Evolutionary conservation across 2,329 filamentous ascomycete species (phyloP).

Genomic region (Alternaria ethzedia): DNA sequence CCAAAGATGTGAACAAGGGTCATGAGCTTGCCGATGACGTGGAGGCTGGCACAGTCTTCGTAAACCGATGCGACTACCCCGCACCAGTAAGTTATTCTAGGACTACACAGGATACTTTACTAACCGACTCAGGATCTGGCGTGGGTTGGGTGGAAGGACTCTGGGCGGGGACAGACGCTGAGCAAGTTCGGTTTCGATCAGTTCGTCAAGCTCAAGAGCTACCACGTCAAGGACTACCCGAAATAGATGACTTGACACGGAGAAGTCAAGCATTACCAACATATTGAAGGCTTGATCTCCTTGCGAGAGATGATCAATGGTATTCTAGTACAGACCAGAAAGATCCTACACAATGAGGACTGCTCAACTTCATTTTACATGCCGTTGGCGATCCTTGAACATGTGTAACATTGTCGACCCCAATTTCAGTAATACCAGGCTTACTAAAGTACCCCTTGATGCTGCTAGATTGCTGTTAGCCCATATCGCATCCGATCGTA

Average conservation of each 20-base stretch:
- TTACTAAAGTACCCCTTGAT: neutral
- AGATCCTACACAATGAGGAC: neutral
- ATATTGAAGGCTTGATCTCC: slow-evolving; percentile 18
- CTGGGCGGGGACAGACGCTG: slow-evolving; percentile 87
- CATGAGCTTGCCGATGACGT: slow-evolving; percentile 79
- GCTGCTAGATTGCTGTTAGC: neutral
- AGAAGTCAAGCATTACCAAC: slow-evolving; percentile 13
- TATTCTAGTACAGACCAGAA: neutral
- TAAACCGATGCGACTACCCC: slow-evolving; percentile 92
- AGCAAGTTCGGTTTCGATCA: slow-evolving; percentile 92
- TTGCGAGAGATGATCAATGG: slow-evolving; percentile 7
- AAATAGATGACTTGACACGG: slow-evolving; percentile 50
- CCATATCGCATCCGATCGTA: slow-evolving; percentile 15
- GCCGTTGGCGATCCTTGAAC: neutral
- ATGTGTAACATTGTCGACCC: neutral
- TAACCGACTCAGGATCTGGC: slow-evolving; percentile 72
- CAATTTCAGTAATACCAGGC: neutral
- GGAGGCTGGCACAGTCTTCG: slow-evolving; percentile 93
- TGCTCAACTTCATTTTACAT: neutral
- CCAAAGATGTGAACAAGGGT: slow-evolving; percentile 78
- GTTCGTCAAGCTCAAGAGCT: slow-evolving; percentile 96
- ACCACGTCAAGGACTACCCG: slow-evolving; percentile 83
- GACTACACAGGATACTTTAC: neutral
- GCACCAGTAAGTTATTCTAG: slow-evolving; percentile 73
- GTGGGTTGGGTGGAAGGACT: slow-evolving; percentile 99